Conservation (phyloP, 1,284 basidiomycete genomes). For the Coniferiporia weirii region DNA sequence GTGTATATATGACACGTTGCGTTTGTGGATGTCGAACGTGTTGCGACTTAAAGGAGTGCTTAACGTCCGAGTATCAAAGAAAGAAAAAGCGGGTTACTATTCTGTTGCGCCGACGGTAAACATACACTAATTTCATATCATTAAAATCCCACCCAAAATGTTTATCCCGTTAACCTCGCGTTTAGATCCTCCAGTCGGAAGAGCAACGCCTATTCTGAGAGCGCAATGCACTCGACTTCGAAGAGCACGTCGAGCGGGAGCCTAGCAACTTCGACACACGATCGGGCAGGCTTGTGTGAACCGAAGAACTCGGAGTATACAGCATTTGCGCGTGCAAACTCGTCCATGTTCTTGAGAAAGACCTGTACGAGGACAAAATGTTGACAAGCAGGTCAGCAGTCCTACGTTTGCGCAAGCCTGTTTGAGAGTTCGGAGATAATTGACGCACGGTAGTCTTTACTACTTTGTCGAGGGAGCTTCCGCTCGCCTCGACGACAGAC, state of each 20-base stretch:
- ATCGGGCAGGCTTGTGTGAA: conserved; percentile 89
- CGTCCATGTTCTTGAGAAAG: conserved; percentile 90
- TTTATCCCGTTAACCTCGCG: background rate
- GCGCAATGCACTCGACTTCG: conserved; percentile 87
- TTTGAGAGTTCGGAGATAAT: background rate
- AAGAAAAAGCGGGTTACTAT: too few species aligned
- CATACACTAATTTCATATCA: too few species aligned
- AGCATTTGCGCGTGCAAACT: conserved; percentile 82
- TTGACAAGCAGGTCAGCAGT: background rate
- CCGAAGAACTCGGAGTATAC: conserved; percentile 80
- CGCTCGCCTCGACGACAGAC: conserved; percentile 79
- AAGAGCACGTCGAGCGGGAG: conserved; percentile 79
- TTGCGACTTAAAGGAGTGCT: too few species aligned
- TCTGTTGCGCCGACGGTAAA: too few species aligned
- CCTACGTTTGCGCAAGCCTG: too few species aligned
- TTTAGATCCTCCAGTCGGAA: background rate
- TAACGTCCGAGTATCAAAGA: too few species aligned
- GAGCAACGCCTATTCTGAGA: conserved; percentile 3
- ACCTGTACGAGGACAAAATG: conserved; percentile 43
- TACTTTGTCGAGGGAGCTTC: conserved; percentile 71
- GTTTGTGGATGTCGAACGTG: too few species aligned
- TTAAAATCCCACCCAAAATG: background rate
- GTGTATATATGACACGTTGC: too few species aligned
- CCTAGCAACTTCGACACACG: conserved; percentile 79
- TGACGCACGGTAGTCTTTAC: conserved; percentile 77